phyloP scores from a whole-genome alignment of 2,329 filamentous ascomycete species.

The Purpureocillium takamizusanense region DNA sequence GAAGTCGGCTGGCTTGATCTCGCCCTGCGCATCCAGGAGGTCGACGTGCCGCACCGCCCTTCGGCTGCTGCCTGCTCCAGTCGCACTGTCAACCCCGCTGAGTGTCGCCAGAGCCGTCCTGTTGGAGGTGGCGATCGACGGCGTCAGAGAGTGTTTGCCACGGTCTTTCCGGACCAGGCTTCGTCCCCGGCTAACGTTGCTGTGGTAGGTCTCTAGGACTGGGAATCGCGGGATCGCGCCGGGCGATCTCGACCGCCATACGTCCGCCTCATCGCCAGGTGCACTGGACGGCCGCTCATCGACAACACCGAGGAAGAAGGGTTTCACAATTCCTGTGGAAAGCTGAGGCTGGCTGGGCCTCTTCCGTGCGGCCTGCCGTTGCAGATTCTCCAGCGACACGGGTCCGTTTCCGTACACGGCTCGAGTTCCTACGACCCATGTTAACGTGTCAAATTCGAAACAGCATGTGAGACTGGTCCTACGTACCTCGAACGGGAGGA shows the following conservation, averaged over 20 bases:
- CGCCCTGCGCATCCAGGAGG: conserved; percentile 32
- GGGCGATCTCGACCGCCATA: conserved; percentile 5
- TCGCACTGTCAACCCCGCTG: background rate
- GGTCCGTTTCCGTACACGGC: background rate
- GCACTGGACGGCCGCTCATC: background rate
- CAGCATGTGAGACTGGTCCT: background rate
- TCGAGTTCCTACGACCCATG: background rate
- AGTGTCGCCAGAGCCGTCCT: background rate
- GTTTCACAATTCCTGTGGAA: background rate
- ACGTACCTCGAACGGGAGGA: conserved; percentile 1
- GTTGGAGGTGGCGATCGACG: background rate
- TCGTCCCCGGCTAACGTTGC: background rate
- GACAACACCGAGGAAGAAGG: background rate
- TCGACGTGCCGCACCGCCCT: conserved; percentile 29
- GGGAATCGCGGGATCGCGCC: background rate
- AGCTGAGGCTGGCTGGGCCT: conserved; percentile 1
- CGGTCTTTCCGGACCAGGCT: background rate
- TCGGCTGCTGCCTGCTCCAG: too few relatives aligned
- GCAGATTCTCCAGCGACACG: background rate
- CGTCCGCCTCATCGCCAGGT: background rate
- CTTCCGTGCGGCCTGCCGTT: background rate
- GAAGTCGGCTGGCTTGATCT: conserved; percentile 36
- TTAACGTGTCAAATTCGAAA: too few relatives aligned
- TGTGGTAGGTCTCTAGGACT: background rate
- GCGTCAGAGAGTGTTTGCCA: background rate